Base-by-base conservation (phyloP, 495 filamentous ascomycete genomes). In the Bacidia rubella region DNA sequence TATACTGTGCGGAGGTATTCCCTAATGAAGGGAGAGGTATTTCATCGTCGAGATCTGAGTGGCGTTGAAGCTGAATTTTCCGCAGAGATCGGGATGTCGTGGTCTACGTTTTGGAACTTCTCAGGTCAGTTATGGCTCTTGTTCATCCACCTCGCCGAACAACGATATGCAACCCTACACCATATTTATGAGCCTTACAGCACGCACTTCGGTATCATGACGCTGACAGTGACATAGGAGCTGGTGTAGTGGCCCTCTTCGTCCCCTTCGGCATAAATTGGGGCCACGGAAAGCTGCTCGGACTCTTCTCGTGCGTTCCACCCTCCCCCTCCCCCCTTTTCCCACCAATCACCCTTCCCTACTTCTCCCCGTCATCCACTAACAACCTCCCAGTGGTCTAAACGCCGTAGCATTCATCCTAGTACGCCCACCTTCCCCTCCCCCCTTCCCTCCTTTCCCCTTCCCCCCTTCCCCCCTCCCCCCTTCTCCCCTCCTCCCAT, bases 71-170 rank as follows among this genome's bases (percentile, higher is more conserved):
- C n/a, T n/a, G n/a, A n/a, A n/a, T n/a, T n/a, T n/a, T n/a, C n/a
- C n/a, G n/a, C n/a, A 12, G 22, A 22, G 19, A 12, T 49, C 15
- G 46, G 46, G 7, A 49, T 49, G 46, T 26, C 11, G 9, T 49
- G 46, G 46, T 49, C 46, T 10, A 49, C 46, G 7, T 49, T 49
- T 19, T 49, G 46, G 46, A 49, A 49, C 19, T 49, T 49, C 23
- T 20, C 20, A 46, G 43, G 43, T 46, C 9, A 9, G 43, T 23
- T 9, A n/a, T n/a, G n/a, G n/a, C n/a, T n/a, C n/a, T n/a, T n/a
- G n/a, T n/a, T n/a, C 35, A n/a, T 40, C 35, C 11, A 40, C n/a
- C n/a, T 40, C 11, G n/a, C n/a, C 35, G n/a, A 40, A 40, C n/a
- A n/a, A n/a, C n/a, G n/a, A n/a, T n/a, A n/a, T n/a, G n/a, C n/a